These are phyloP conservation scores for Bryopsis sp. DNA, from an alignment of 139 green algal species.

Conservation along the genomic window DNA sequence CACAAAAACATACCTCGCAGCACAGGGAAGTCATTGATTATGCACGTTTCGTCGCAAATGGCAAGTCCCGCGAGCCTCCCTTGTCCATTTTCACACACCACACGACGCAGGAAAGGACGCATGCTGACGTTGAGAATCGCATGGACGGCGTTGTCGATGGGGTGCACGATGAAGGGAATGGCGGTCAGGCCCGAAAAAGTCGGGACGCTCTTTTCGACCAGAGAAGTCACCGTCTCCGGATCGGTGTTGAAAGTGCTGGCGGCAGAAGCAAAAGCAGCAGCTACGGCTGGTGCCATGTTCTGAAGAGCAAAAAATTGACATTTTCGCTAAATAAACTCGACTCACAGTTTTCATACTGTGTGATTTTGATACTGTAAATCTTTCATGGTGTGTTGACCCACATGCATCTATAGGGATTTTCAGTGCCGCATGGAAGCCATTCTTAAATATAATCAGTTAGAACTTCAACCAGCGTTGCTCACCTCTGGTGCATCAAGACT, in stretches of 20 bases:
- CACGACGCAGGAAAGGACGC: conserved; percentile 38
- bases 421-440: too few species aligned
- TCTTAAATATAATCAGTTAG: background rate
- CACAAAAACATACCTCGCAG: conserved; percentile 4
- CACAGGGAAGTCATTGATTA: conserved; percentile 16
- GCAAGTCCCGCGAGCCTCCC: conserved; percentile 29
- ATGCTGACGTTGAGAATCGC: conserved; percentile 51
- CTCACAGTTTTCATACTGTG: too few species aligned
- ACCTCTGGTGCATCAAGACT: conserved; percentile 9
- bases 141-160: conserved; percentile 58
- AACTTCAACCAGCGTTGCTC: background rate
- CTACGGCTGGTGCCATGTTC: conserved; percentile 5
- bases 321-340: background rate
- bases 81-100: conserved; percentile 35
- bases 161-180: conserved; percentile 70
- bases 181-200: conserved; percentile 42
- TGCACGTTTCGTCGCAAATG: conserved; percentile 30
- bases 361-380: too few species aligned
- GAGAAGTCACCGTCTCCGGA: conserved; percentile 15
- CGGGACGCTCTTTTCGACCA: conserved; percentile 47
- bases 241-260: background rate
- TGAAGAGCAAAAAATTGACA: background rate
- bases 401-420: too few species aligned
- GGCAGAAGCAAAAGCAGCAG: background rate
- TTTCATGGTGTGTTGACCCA: too few species aligned